Base-by-base conservation (phyloP, 2,329 filamentous ascomycete genomes). In the Leptosphaerulina australis region DNA sequence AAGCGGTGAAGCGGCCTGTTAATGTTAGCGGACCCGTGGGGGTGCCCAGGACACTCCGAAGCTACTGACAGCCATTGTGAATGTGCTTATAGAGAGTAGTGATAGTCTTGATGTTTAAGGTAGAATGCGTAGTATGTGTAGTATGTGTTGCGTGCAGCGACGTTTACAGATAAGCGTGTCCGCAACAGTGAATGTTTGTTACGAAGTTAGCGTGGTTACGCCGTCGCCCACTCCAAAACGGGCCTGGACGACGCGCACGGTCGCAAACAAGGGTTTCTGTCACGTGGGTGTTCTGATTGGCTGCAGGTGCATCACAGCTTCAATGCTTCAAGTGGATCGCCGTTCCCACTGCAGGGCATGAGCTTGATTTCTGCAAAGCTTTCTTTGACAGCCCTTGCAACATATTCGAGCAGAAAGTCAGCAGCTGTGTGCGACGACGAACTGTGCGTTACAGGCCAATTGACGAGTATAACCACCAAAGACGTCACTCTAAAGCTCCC, bases 231-330 rank as follows among this genome's bases (percentile, higher is more conserved):
- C 28, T 15, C 47, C 37, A 48, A 38, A 54, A 55, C 44, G 30
- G 40, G 43, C 28, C 41, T n/a, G n/a, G n/a, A n/a, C n/a, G n/a
- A n/a, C n/a, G 31, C 18, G 33, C 41, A 25, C 22, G 15, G 21
- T 47, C 30, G 30, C 51, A 40, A 44, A 50, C 31, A 40, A n/a
- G 41, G 43, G 44, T 25, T 34, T 11, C 24, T 38, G 37, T 64
- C 64, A 68, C 64, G 65, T 68, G 65, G 58, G 45, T 15, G 3
- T 31, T 39, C 30, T 66, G 62, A 67, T 67, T 66, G 62, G 63
- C 43, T 58, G 50, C 40, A 60, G 33, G 15, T 17, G 36, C 43
- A 45, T 46, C 29, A 33, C 48, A 40, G 36, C 41, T 46, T 31
- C 41, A 34, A 26, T 5, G 33, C 43, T 5, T 34, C 43, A 21